A percentile compares a stretch with the other conserved stretches of the same genome.
Conservation (phyloP, 73 alveolate genomes). For the Blepharisma stoltei region DNA sequence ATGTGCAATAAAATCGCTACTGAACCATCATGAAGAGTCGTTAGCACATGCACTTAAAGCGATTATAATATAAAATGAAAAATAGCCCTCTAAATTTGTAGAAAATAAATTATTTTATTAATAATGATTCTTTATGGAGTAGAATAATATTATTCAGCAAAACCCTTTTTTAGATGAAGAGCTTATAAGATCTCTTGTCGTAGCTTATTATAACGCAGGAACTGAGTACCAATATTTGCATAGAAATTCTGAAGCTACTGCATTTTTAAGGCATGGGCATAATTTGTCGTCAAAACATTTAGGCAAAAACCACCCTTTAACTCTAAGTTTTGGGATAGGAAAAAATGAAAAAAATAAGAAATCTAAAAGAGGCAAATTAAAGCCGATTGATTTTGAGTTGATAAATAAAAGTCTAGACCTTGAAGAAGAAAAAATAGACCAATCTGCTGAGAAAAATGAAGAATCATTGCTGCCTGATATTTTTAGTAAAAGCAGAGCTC, state of each 20-base stretch:
- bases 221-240: slow-evolving; percentile 12
- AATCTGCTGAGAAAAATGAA: too few species aligned
- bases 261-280: slow-evolving; percentile 6
- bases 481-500: too few species aligned
- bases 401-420: too few species aligned
- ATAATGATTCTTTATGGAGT: too few species aligned
- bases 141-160: slow-evolving; percentile 11
- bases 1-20: slow-evolving; percentile 75
- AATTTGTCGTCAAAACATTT: background rate
- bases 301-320: slow-evolving; percentile 16
- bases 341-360: too few species aligned
- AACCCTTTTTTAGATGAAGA: background rate
- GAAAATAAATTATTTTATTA: too few species aligned
- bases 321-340: background rate
- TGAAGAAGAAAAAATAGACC: too few species aligned
- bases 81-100: too few species aligned
- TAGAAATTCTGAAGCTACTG: background rate
- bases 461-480: too few species aligned
- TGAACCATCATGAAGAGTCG: slow-evolving; percentile 74
- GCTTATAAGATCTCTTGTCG: background rate
- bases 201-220: slow-evolving; percentile 24
- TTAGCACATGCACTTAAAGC: slow-evolving; percentile 63
- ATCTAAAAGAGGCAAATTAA: too few species aligned
- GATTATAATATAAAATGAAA: too few species aligned
- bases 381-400: too few species aligned